These are phyloP conservation scores for Globisporangium ultimum DNA, from an alignment of 352 stramenopile genomes.

Conservation along the genomic window DNA sequence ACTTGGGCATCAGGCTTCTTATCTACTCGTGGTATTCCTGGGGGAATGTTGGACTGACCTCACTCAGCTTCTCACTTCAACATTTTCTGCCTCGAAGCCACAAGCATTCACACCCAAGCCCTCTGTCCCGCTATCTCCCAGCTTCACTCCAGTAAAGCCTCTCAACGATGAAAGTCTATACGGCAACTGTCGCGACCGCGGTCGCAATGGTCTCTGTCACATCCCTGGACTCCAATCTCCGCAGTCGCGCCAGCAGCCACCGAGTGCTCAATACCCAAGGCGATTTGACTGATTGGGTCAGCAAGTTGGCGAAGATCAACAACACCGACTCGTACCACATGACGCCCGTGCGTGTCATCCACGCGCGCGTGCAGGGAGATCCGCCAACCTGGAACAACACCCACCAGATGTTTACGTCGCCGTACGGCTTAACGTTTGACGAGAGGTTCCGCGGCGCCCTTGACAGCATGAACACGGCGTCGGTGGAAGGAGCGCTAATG, in stretches of 20 bases:
- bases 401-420: conserved; percentile 34
- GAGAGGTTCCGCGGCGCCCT: conserved; percentile 30
- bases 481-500: conserved; percentile 46
- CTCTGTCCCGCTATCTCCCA: no score
- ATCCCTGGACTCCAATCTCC: background rate
- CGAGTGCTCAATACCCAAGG: conserved; percentile 1
- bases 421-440: conserved; percentile 30
- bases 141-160: background rate
- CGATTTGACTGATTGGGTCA: conserved; percentile 10
- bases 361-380: conserved; percentile 60
- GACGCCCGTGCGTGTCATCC: conserved; percentile 49
- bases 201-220: conserved; percentile 1
- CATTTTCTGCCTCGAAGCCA: no score
- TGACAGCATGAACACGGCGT: conserved; percentile 38
- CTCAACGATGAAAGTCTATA: conserved; percentile 15
- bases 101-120: no score
- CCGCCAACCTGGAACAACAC: conserved; percentile 42
- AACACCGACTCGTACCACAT: conserved; percentile 55
- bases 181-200: conserved; percentile 1
- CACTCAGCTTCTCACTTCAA: no score
- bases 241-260: conserved; percentile 7
- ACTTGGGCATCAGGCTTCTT: no score
- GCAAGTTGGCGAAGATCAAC: conserved; percentile 19
- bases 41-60: no score
- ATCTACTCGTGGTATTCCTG: no score